Percentiles rank a stretch among this genome's conserved stretches.
Evolutionary conservation across 192 early-diverging fungal species (phyloP).

Genomic region (Backusella liffmaniae): DNA sequence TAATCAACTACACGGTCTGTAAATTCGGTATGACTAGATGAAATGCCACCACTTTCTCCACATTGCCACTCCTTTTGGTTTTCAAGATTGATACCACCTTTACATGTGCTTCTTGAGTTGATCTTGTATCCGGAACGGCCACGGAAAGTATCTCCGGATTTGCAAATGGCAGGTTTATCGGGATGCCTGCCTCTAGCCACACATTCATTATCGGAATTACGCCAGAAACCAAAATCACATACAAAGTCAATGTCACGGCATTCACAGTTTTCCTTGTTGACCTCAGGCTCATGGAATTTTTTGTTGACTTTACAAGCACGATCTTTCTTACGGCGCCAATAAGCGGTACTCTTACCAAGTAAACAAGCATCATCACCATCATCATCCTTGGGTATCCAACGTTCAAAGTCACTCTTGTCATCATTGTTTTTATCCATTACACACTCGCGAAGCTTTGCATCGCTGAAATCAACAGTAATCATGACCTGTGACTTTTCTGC

Average conservation of each 20-base stretch:
- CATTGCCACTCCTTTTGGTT: slow-evolving; percentile 67
- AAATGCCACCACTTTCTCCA: slow-evolving; percentile 43
- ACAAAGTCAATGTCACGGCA: slow-evolving; percentile 83
- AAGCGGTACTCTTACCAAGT: slow-evolving; percentile 56
- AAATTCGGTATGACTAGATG: slow-evolving; percentile 23
- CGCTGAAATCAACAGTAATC: slow-evolving; percentile 62
- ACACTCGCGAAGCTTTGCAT: slow-evolving; percentile 40
- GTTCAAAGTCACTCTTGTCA: slow-evolving; percentile 83
- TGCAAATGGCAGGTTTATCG: slow-evolving; percentile 70
- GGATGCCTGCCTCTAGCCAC: slow-evolving; percentile 71
- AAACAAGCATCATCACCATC: slow-evolving; percentile 65
- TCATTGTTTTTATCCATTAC: slow-evolving; percentile 45
- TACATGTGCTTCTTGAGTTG: slow-evolving; percentile 71
- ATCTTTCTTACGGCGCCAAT: slow-evolving; percentile 73
- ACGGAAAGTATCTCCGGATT: slow-evolving; percentile 58
- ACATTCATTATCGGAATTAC: slow-evolving; percentile 65
- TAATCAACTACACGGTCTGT: slow-evolving; percentile 34
- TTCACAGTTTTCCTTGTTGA: slow-evolving; percentile 56
- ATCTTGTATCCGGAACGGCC: slow-evolving; percentile 84
- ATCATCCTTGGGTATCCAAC: slow-evolving; percentile 75
- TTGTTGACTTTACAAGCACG: slow-evolving; percentile 69
- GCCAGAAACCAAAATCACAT: slow-evolving; percentile 87
- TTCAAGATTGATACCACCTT: slow-evolving; percentile 65
- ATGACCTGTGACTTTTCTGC: slow-evolving; percentile 25
- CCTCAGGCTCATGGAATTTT: slow-evolving; percentile 55